A percentile compares a stretch with the other conserved stretches of the same genome.
These are phyloP conservation scores for Psophocarpus tetragonolobus DNA, from an alignment of 306 rosid genomes.

Conservation along the genomic window DNA sequence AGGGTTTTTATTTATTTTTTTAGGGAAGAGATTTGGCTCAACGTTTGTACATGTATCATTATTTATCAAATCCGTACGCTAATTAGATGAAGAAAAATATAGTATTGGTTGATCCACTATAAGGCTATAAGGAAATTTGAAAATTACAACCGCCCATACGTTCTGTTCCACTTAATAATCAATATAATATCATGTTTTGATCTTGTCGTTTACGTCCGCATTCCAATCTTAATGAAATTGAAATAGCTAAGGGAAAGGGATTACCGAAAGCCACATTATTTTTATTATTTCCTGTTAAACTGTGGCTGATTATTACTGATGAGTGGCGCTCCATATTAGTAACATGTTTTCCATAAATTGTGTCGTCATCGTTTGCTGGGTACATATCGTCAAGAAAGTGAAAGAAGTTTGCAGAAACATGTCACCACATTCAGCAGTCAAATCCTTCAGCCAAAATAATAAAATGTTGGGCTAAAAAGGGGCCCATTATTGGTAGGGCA, in stretches of 20 bases:
- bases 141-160: background rate
- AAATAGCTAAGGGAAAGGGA: background rate
- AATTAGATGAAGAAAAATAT: background rate
- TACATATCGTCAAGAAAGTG: constrained; percentile 15
- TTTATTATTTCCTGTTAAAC: background rate
- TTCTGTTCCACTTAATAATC: background rate
- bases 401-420: constrained; percentile 31
- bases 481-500: background rate
- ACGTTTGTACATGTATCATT: background rate
- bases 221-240: background rate
- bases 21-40: too few species aligned
- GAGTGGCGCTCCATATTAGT: background rate
- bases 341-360: background rate
- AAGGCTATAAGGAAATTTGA: background rate
- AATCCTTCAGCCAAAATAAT: background rate
- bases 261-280: background rate
- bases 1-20: too few species aligned
- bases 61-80: background rate
- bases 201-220: background rate
- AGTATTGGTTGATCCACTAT: background rate
- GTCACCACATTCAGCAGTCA: constrained; percentile 1
- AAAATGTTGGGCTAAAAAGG: background rate
- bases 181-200: background rate
- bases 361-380: background rate
- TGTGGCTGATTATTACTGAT: background rate